Base-by-base conservation (phyloP, 495 filamentous ascomycete species). In the Pseudomonodictys pantanalensis region DNA sequence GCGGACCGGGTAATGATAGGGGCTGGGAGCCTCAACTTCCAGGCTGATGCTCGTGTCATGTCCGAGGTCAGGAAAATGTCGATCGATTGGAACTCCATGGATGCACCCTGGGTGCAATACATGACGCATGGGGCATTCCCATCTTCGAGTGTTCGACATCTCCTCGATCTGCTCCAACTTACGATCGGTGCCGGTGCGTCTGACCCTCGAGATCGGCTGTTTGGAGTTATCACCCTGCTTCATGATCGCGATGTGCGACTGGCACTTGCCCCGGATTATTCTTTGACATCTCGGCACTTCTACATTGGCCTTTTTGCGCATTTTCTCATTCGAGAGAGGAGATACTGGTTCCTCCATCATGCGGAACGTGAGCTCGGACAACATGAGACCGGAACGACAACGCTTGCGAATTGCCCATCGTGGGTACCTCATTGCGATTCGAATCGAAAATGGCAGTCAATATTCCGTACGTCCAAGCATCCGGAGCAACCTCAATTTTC, bases 291-390 rank as follows among this genome's bases (percentile, higher is more conserved):
- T 23, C 61, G 59, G 39, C 68, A 68, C 20, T 28, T 58, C 28
- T 66, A 47, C 42, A 66, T 63, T 32, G 68, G 68, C 4, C 45
- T 70, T 26, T 56, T 64, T 56, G 68, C 68, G 3, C 59, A 70
- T 23, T 8, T 44, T 8, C 18, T 44, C 8, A 7, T 44, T 9
- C 8, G 8, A 6, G 41, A 18, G 8, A 18, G 15, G 7, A 8
- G 18, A 23, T 17, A n/a, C 20, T n/a, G 20, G 15, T n/a, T 44
- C 20, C 41, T 44, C 41, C 18, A 18, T 6, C 12, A 44, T 44
- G 41, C 41, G 41, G 20, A 38, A 38, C n/a, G n/a, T n/a, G n/a
- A n/a, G n/a, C n/a, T n/a, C n/a, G n/a, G n/a, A n/a, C n/a, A n/a
- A n/a, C n/a, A n/a, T n/a, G n/a, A n/a, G n/a, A n/a, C n/a, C n/a